These are phyloP conservation scores for Calendula officinalis DNA, from an alignment of 129 eudicot species.

Conservation along the genomic window DNA sequence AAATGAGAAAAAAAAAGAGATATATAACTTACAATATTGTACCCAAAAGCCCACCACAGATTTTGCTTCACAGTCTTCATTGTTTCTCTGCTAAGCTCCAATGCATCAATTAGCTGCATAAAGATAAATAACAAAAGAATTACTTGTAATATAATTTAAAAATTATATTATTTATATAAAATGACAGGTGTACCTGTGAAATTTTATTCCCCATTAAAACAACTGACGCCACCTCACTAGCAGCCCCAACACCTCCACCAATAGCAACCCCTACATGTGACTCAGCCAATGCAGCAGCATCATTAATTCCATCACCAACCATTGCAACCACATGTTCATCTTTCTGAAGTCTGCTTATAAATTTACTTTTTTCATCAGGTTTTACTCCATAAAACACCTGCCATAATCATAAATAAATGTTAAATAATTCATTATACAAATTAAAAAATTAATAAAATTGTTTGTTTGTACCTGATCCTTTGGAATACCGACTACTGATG, in stretches of 20 bases:
- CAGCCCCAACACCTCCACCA: constrained; percentile 98
- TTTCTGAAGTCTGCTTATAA: constrained; percentile 67
- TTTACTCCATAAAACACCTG: constrained; percentile 87
- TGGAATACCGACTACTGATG: constrained; percentile 93
- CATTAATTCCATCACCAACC: constrained; percentile 99
- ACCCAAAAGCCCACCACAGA: constrained; percentile 99
- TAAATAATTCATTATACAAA: background rate
- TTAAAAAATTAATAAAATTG: background rate
- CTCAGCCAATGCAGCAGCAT: constrained; percentile 93
- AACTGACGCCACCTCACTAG: constrained; percentile 93
- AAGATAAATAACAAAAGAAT: background rate
- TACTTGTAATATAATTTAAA: too few species aligned
- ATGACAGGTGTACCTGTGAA: constrained; percentile 62
- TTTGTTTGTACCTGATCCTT: constrained; percentile 55
- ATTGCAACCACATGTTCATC: constrained; percentile 74
- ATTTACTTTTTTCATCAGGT: constrained; percentile 80
- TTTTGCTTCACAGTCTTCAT: constrained; percentile 98
- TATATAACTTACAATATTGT: constrained; percentile 79
- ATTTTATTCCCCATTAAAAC: constrained; percentile 91
- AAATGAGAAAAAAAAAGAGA: background rate
- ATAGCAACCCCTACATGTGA: constrained; percentile 95
- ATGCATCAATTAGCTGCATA: constrained; percentile 82
- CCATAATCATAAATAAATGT: constrained; percentile 17
- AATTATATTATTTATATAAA: too few species aligned
- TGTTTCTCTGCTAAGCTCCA: constrained; percentile 91